Percentiles rank a stretch among this genome's conserved stretches.
phyloP scores from a whole-genome alignment of 2,329 filamentous ascomycete genomes.

The Ascochyta clinopodiicola region DNA sequence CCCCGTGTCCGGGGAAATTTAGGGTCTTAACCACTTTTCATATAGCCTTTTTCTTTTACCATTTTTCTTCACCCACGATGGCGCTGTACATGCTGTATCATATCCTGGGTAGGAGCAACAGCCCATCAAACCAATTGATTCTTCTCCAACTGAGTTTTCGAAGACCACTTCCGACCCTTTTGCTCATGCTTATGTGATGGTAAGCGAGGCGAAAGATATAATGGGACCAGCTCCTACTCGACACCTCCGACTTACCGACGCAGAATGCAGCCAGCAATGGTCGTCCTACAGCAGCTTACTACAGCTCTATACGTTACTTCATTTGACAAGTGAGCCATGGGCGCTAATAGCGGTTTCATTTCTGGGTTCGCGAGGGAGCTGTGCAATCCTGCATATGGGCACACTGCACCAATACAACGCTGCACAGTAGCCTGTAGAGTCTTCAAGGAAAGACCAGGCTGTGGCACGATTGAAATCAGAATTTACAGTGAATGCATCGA shows the following conservation, averaged over 20 bases:
- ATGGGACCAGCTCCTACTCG: neutral
- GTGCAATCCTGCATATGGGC: no score
- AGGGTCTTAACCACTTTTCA: neutral
- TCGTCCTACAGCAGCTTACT: no score
- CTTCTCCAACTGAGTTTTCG: neutral
- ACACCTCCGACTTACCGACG: neutral
- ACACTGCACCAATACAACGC: no score
- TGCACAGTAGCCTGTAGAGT: no score
- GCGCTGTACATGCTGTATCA: slow-evolving; percentile 13
- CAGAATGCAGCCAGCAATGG: neutral
- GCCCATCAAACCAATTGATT: neutral
- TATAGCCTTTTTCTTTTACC: neutral
- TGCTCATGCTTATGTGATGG: neutral
- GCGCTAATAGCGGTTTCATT: no score
- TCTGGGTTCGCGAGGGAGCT: no score
- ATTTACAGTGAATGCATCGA: no score
- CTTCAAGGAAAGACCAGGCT: no score
- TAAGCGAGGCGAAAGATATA: neutral
- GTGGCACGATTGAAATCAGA: no score
- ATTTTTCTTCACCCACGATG: neutral
- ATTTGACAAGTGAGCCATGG: no score
- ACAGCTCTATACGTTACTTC: no score
- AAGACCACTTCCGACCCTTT: neutral
- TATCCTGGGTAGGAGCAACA: slow-evolving; percentile 3
- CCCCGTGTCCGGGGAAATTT: no score